These are phyloP conservation scores for Phytopythium cucurbitacearum DNA, from an alignment of 352 stramenopile genomes.

Conservation along the genomic window DNA sequence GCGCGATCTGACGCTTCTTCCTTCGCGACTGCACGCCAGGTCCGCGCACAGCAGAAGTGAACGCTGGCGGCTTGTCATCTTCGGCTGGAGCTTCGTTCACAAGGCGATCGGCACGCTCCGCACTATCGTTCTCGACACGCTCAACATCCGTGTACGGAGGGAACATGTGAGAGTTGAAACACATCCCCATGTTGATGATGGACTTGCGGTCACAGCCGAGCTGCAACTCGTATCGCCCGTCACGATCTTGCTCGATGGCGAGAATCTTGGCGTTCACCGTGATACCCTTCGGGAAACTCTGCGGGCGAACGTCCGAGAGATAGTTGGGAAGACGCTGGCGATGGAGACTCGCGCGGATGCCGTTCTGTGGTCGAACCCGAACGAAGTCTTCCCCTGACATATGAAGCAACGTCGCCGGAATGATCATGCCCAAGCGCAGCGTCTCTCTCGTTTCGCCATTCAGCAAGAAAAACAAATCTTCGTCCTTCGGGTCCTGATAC, in stretches of 20 bases:
- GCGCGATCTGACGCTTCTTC: constrained; percentile 86
- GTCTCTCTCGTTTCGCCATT: constrained; percentile 82
- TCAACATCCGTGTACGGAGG: constrained; percentile 48
- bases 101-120: constrained; percentile 64
- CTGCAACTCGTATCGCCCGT: constrained; percentile 70
- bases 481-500: constrained; percentile 79
- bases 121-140: constrained; percentile 61
- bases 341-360: constrained; percentile 74
- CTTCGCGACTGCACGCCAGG: constrained; percentile 39
- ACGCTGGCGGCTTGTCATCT: constrained; percentile 59
- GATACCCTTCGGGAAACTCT: constrained; percentile 74
- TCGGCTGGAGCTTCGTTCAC: constrained; percentile 71
- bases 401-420: constrained; percentile 80
- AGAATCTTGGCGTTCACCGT: constrained; percentile 88
- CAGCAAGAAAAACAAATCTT: constrained; percentile 86
- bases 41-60: constrained; percentile 25
- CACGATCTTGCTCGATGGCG: constrained; percentile 58
- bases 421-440: constrained; percentile 79
- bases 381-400: constrained; percentile 84
- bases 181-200: constrained; percentile 71
- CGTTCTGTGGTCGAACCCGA: constrained; percentile 78
- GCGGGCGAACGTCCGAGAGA: constrained; percentile 51
- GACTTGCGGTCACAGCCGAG: constrained; percentile 75
- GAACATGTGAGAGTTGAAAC: constrained; percentile 58
- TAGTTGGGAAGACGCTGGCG: constrained; percentile 81